Base-by-base conservation (phyloP, 768 basidiomycete species). In the Rhizopogon sp. region DNA sequence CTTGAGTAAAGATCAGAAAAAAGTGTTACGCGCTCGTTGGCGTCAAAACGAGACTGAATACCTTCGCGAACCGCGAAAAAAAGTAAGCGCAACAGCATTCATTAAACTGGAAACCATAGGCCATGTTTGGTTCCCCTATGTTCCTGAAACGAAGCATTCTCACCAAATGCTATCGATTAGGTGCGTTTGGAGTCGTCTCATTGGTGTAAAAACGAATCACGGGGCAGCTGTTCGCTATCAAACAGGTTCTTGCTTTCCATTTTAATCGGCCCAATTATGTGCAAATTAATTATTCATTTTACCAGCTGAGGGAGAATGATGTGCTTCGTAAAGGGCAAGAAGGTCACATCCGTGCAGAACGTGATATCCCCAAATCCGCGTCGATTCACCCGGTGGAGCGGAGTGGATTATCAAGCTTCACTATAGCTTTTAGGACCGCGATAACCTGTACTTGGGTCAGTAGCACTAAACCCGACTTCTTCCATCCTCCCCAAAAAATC, bases 311-410 rank as follows among this genome's bases (percentile, higher is more conserved):
- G 59, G 92, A 92, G 75, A 82, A 82, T 58, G 92, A 94, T 71
- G 94, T 96, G 93, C 79, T 96, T 66, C 87, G 91, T 51, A 94
- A 94, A 76, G 92, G 93, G 20, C 96, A 98, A 71, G 96, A 98
- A 73, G 96, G 94, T 1, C 96, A 98, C 71, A 90, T 97, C 66
- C 87, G 93, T 52, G 96, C 95, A 41, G 94, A 98, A 69, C 87
- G 94, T 66, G 93, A 98, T 64, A 77, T 98, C 42, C 82, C 98
- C 56, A 93, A 91, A 72, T 90, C 91, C 33, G 95, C 95, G 6
- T 88, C 94, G 13, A 76, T 87, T 84, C 89, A 40, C 81, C 87
- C 55, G 79, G 80, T 57, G 80, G 82, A 47, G 87, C 89, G 56
- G 87, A 94, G 65, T 97, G 96, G 94, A 97, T 97, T 60, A 93